Percentiles rank a stretch among this genome's conserved stretches.
Evolutionary conservation across 1,284 basidiomycete species (phyloP).

Genomic region (Flammula alnicola): DNA sequence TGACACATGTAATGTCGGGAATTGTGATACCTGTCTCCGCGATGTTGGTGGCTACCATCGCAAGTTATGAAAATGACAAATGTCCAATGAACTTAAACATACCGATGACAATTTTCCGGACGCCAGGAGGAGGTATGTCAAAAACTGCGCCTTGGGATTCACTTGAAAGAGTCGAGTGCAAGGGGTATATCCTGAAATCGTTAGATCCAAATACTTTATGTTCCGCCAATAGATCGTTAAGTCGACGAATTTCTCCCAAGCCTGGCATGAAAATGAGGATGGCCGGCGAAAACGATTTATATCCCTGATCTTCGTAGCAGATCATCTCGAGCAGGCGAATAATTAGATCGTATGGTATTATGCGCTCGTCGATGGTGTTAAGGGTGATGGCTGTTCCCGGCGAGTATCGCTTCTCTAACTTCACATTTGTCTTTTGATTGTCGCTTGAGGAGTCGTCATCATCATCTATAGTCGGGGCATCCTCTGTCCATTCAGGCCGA

Average conservation of each 20-base stretch:
- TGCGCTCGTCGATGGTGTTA: slow-evolving; percentile 87
- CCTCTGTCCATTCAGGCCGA: slow-evolving; percentile 78
- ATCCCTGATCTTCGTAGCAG: slow-evolving; percentile 72
- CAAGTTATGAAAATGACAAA: slow-evolving; percentile 1
- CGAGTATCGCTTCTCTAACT: slow-evolving; percentile 76
- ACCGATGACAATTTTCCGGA: slow-evolving; percentile 94
- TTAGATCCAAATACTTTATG: slow-evolving; percentile 78
- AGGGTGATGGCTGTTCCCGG: slow-evolving; percentile 78
- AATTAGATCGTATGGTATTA: slow-evolving; percentile 92
- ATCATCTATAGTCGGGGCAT: slow-evolving; percentile 62
- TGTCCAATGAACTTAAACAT: slow-evolving; percentile 21
- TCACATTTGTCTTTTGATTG: slow-evolving; percentile 46
- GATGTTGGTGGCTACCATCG: slow-evolving; percentile 69
- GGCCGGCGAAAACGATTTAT: slow-evolving; percentile 75
- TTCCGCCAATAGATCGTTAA: slow-evolving; percentile 83
- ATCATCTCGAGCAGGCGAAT: slow-evolving; percentile 84
- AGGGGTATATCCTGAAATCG: slow-evolving; percentile 81
- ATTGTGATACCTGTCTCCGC: slow-evolving; percentile 97
- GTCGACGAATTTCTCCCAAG: slow-evolving; percentile 87
- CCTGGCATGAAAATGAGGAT: slow-evolving; percentile 96
- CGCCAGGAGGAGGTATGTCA: slow-evolving; percentile 78
- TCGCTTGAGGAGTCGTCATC: slow-evolving; percentile 65
- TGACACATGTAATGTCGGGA: slow-evolving; percentile 97
- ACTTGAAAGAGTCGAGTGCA: slow-evolving; percentile 93
- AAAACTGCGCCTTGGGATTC: slow-evolving; percentile 94